Conservation (phyloP, 805 yeast species). For the Lipomyces kockii region DNA sequence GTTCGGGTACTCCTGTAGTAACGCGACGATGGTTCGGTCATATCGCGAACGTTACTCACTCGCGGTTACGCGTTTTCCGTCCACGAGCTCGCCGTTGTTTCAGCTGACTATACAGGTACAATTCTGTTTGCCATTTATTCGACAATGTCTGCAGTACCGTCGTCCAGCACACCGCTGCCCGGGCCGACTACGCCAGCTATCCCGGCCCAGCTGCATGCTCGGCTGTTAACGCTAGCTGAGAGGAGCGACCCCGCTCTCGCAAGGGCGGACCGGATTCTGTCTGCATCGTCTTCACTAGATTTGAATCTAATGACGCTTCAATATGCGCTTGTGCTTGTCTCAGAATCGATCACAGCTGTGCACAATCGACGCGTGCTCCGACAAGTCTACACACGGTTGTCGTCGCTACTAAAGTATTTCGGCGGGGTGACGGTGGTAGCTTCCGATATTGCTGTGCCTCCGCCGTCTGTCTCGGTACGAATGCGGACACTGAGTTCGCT, state of each 20-base stretch:
- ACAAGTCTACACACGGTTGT: constrained; percentile 3
- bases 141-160: neutral
- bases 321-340: constrained; percentile 20
- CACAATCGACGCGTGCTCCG: constrained; percentile 14
- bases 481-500: constrained; percentile 29
- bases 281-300: constrained; percentile 27
- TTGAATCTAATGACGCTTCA: constrained; percentile 35
- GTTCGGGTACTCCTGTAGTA: no score
- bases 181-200: constrained; percentile 6
- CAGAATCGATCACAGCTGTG: constrained; percentile 17
- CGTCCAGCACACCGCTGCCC: constrained; percentile 2
- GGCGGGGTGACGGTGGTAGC: constrained; percentile 14
- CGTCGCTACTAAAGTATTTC: constrained; percentile 8
- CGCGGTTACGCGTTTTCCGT: no score
- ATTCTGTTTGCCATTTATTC: neutral
- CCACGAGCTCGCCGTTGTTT: no score
- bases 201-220: constrained; percentile 17
- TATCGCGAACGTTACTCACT: no score
- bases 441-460: neutral
- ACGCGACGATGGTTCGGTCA: no score
- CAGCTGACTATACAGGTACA: no score
- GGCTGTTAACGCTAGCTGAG: constrained; percentile 12
- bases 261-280: constrained; percentile 22
- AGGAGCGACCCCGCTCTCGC: constrained; percentile 21
- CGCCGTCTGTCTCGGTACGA: constrained; percentile 18